Percentiles rank a stretch among this genome's conserved stretches.
Evolutionary conservation across 2,329 filamentous ascomycete genomes (phyloP).

Genomic region (Fusarium euwallaceae): DNA sequence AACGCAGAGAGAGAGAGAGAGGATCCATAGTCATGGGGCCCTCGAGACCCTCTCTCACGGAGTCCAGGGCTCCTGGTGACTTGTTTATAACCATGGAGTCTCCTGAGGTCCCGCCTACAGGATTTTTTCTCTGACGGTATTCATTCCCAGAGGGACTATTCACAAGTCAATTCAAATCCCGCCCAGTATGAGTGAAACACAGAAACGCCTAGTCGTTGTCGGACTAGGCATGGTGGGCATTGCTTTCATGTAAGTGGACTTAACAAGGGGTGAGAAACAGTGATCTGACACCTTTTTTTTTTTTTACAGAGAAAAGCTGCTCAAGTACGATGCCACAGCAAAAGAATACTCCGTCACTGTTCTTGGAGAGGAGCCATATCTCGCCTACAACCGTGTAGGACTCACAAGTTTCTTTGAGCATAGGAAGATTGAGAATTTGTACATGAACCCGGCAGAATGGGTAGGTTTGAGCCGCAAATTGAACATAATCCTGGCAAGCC

Average conservation of each 20-base stretch:
- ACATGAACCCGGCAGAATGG: conserved; percentile 88
- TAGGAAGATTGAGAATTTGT: conserved; percentile 86
- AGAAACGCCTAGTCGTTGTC: conserved; percentile 82
- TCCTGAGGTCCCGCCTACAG: not conserved
- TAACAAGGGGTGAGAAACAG: not conserved
- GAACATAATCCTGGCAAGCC: not conserved
- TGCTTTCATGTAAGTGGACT: conserved; percentile 81
- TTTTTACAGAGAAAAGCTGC: conserved; percentile 79
- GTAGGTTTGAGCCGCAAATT: conserved; percentile 55
- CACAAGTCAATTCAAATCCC: conserved; percentile 1
- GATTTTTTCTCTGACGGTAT: not conserved
- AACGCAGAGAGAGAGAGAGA: not conserved
- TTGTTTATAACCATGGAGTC: conserved; percentile 35
- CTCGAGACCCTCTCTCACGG: conserved; percentile 21
- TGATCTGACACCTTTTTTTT: conserved; percentile 19
- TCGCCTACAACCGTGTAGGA: conserved; percentile 92
- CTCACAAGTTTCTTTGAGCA: conserved; percentile 92
- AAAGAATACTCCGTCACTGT: conserved; percentile 86
- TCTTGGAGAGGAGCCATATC: conserved; percentile 87
- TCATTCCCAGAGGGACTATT: not conserved
- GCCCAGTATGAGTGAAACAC: conserved; percentile 39
- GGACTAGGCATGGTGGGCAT: conserved; percentile 94
- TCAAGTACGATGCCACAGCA: conserved; percentile 83
- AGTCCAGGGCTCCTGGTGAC: conserved; percentile 14
- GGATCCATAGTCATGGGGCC: conserved; percentile 19